phyloP scores from a whole-genome alignment of 345 rosid species.

The Salix caprea region DNA sequence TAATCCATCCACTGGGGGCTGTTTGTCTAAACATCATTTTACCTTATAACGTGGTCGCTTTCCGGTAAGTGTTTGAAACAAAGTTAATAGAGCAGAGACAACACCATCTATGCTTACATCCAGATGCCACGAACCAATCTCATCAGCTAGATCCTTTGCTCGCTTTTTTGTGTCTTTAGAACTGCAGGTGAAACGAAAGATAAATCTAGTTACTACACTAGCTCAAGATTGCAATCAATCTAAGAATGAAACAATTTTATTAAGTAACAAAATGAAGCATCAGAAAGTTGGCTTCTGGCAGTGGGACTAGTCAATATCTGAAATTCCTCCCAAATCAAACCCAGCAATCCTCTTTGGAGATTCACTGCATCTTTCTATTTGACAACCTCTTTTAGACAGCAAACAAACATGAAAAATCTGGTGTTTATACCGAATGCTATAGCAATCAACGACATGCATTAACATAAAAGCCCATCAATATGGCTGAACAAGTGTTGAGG shows the following conservation, averaged over 20 bases:
- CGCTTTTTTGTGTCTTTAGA: conserved; percentile 62
- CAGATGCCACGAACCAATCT: conserved; percentile 96
- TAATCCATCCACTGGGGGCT: not conserved
- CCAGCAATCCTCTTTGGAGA: not conserved
- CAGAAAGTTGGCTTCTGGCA: not conserved
- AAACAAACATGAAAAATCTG: not conserved
- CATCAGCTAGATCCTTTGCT: conserved; percentile 77
- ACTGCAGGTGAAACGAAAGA: conserved; percentile 36
- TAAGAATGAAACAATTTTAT: not conserved
- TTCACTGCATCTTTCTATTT: not conserved
- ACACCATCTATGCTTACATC: conserved; percentile 76
- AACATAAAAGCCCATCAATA: not conserved
- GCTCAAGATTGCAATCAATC: not conserved
- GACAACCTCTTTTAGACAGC: not conserved
- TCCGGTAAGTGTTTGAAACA: conserved; percentile 84
- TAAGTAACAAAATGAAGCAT: not conserved
- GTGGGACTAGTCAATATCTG: not conserved
- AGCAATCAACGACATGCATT: not conserved
- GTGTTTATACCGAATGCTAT: not conserved
- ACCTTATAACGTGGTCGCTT: conserved; percentile 82
- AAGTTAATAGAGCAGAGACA: conserved; percentile 66
- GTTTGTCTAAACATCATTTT: not conserved
- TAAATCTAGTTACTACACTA: not conserved
- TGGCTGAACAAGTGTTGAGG: not conserved
- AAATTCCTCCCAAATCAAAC: not conserved